Evolutionary conservation across 1,284 basidiomycete genomes (phyloP).

Genomic region (Thelephora terrestris): DNA sequence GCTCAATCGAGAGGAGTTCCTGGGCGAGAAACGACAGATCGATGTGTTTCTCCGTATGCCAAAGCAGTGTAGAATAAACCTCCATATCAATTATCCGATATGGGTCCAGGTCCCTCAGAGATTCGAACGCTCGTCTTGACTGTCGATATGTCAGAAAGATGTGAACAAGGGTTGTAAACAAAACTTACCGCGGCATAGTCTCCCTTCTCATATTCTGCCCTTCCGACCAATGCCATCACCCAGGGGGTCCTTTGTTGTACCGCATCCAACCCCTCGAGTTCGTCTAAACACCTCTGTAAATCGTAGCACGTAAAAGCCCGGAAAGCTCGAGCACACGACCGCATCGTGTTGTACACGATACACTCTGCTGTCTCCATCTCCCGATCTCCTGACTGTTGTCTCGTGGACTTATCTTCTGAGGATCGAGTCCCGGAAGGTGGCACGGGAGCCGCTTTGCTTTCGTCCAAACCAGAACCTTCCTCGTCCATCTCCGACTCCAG

Average conservation of each 20-base stretch:
- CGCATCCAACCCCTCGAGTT: conserved; percentile 68
- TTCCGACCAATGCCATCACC: conserved; percentile 74
- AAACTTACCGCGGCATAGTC: conserved; percentile 76
- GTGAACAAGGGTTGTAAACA: conserved; percentile 3
- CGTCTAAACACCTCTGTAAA: conserved; percentile 60
- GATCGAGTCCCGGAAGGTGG: background rate
- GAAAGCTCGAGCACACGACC: conserved; percentile 71
- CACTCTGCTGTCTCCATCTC: conserved; percentile 68
- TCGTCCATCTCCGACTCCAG: conserved; percentile 64
- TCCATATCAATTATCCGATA: conserved; percentile 88
- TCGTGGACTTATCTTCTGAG: conserved; percentile 30
- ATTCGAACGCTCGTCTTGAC: conserved; percentile 83
- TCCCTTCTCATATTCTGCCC: conserved; percentile 79
- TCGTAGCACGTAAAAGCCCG: conserved; percentile 68
- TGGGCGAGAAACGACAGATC: conserved; percentile 85
- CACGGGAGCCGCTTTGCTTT: conserved; percentile 21
- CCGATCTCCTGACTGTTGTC: conserved; percentile 52
- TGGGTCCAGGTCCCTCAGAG: conserved; percentile 71
- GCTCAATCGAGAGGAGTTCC: conserved; percentile 73
- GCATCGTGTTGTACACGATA: conserved; percentile 73
- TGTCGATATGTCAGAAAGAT: conserved; percentile 16
- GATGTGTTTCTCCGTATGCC: conserved; percentile 79
- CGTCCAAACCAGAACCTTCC: conserved; percentile 35
- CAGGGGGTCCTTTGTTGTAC: conserved; percentile 67
- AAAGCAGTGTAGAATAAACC: conserved; percentile 86